Evolutionary conservation across 208 protist genomes (phyloP), one percentile per base, ranked within the genome.

Genomic region (Trypanosoma theileri): DNA sequence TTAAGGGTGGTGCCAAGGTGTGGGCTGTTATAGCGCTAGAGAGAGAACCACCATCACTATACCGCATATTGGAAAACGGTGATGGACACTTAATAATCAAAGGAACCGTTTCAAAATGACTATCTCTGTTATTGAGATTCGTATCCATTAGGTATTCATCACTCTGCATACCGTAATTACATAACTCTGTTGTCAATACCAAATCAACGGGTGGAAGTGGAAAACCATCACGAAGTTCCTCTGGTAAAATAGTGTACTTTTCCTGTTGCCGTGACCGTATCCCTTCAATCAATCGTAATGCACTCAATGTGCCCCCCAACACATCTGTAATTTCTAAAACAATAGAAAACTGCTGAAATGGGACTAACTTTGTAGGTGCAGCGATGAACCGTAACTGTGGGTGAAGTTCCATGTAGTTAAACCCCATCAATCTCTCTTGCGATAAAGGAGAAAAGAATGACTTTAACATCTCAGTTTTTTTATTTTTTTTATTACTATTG

Each of bases 281-380:
- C 13, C 17, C 4, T 24, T 67, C 62, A 31, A 67, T n/a, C 12
- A 67, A 10, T 9, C 41, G 51, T 50, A 67, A 26, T 19, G 31
- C 4, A 26, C 50, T 67, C 40, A 58, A 4, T 0, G 52, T 50
- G 13, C 62, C 50, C 31, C 62, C 50, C 0, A 56, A 19, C 46
- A 28, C 50, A 50, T 58, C 62, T 13, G 48, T 56, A 4, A 67
- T 50, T n/a, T 58, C 62, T 28, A 67, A 24, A 16, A 48, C 31
- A 42, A 67, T 13, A n/a, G 28, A n/a, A 53, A 67, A 67, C 13
- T 22, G 51, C 21, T 40, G 22, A 44, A 67, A 50, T 50, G 62
- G 62, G 12, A 45, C 26, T n/a, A 67, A 11, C n/a, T 24, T 11
- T 6, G 9, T 26, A 24, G 51, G 62, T 31, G 31, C 16, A 17